A percentile compares a stretch with the other conserved stretches of the same genome.
Conservation (phyloP, 2,329 filamentous ascomycete species). For the Neurospora sp. region DNA sequence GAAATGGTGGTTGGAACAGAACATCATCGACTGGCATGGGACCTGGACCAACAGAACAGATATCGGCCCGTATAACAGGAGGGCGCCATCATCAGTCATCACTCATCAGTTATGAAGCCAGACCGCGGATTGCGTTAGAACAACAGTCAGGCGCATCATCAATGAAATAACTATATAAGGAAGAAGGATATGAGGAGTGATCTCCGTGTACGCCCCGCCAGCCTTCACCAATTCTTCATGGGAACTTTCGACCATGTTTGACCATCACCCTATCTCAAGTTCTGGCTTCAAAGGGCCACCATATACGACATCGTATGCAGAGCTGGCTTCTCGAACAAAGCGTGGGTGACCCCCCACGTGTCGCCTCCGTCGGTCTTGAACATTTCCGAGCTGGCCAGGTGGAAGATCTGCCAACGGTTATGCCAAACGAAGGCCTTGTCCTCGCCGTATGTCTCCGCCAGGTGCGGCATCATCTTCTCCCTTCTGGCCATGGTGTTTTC, state of each 20-base stretch:
- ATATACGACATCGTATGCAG: not conserved
- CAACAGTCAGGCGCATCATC: not conserved
- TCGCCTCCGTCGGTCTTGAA: slow-evolving; percentile 58
- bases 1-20: not conserved
- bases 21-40: not conserved
- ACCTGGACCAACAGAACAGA: not conserved
- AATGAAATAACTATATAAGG: not conserved
- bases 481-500: slow-evolving; percentile 49
- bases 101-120: not conserved
- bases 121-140: not conserved
- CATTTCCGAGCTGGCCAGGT: slow-evolving; percentile 60
- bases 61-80: not conserved
- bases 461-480: slow-evolving; percentile 51
- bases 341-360: slow-evolving; percentile 58
- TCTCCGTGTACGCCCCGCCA: not conserved
- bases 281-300: not conserved
- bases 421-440: slow-evolving; percentile 53
- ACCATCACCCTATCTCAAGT: not conserved
- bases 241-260: not conserved
- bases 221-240: not conserved
- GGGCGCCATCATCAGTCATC: not conserved
- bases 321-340: slow-evolving; percentile 51
- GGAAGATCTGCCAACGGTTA: slow-evolving; percentile 63
- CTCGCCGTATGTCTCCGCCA: slow-evolving; percentile 56
- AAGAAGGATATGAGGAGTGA: not conserved